Percentiles rank a stretch among this genome's conserved stretches.
These are phyloP conservation scores for Euryodendron excelsum DNA, from an alignment of 148 eudicot genomes.

Conservation along the genomic window DNA sequence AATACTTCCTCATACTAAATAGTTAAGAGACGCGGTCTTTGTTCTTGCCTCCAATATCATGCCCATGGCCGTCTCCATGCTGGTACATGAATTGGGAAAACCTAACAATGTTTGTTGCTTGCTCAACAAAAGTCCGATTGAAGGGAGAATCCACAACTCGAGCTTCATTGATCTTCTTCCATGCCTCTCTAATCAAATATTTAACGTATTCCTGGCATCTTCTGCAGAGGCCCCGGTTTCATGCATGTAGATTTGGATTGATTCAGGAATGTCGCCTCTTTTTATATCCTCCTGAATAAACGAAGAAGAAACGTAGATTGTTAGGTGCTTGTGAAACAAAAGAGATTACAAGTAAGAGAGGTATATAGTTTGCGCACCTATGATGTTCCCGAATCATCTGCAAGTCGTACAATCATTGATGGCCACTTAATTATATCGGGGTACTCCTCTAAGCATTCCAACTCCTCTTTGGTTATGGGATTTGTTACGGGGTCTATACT, in stretches of 20 bases:
- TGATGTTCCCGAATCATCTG: slow-evolving; percentile 11
- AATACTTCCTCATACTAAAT: too few species aligned
- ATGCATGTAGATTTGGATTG: slow-evolving; percentile 18
- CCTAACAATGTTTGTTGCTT: background rate
- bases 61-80: slow-evolving; percentile 15
- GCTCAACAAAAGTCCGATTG: background rate
- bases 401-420: background rate
- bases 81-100: slow-evolving; percentile 10
- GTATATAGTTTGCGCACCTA: background rate
- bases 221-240: slow-evolving; percentile 11
- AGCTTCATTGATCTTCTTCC: slow-evolving; percentile 12
- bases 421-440: slow-evolving; percentile 10
- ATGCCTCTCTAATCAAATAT: slow-evolving; percentile 12
- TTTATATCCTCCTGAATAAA: background rate
- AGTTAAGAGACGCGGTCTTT: slow-evolving; percentile 1
- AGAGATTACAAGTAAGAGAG: too few species aligned
- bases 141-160: background rate
- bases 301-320: background rate
- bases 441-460: background rate
- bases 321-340: too few species aligned
- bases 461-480: slow-evolving; percentile 2
- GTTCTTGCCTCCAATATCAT: slow-evolving; percentile 13
- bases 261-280: background rate
- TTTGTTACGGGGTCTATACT: background rate
- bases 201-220: slow-evolving; percentile 5